Conservation (phyloP, 495 filamentous ascomycete species). For the Penicillium mononematosum region DNA sequence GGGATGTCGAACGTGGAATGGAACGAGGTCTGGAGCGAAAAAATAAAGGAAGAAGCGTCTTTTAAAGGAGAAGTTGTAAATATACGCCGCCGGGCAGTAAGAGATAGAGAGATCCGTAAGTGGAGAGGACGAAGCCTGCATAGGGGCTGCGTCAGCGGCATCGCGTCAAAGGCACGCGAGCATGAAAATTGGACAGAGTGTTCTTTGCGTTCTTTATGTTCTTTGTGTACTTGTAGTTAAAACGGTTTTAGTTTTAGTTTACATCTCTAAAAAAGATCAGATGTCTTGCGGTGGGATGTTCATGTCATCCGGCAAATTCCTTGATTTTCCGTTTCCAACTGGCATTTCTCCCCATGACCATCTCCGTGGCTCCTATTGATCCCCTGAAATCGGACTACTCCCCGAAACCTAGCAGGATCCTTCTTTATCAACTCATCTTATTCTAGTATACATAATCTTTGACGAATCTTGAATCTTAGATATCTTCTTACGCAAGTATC, state of each 20-base stretch:
- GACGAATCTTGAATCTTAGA: background rate
- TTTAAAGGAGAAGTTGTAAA: conserved; percentile 27
- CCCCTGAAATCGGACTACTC: background rate
- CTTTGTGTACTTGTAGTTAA: background rate
- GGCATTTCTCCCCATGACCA: conserved; percentile 10
- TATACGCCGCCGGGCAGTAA: conserved; percentile 28
- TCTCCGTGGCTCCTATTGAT: conserved; percentile 5
- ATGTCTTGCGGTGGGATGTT: background rate
- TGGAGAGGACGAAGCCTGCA: conserved; percentile 46
- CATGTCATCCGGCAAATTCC: conserved; percentile 33
- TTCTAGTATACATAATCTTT: background rate
- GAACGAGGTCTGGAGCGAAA: conserved; percentile 30
- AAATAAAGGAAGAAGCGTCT: conserved; percentile 15
- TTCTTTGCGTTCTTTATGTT: conserved; percentile 14
- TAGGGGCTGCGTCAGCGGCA: conserved; percentile 51
- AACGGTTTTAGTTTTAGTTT: background rate
- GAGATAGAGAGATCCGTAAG: conserved; percentile 20
- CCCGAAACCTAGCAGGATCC: background rate
- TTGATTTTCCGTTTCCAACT: conserved; percentile 16
- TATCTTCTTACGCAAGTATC: background rate
- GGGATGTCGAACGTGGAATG: conserved; percentile 19
- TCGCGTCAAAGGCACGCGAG: conserved; percentile 31
- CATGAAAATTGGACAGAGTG: conserved; percentile 26
- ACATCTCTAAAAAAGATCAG: background rate
- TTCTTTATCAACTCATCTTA: background rate